Base-by-base conservation (phyloP, 1,139 yeast genomes). In the Oligophagozyma castellii region DNA sequence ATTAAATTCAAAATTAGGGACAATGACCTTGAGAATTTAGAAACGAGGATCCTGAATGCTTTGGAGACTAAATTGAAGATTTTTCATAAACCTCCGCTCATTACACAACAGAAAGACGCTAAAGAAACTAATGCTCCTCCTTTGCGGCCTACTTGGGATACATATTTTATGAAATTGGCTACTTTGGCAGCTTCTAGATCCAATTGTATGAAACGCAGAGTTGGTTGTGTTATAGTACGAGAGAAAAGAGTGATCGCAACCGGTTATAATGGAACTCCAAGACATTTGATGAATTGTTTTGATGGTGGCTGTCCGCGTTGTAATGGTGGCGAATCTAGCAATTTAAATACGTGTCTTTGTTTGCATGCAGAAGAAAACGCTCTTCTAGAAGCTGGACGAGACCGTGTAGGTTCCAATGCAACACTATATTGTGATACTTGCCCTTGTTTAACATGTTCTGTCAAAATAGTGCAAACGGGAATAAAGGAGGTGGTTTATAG, bases 331-430 rank as follows among this genome's bases (percentile, higher is more conserved):
- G 58, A 57, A 19, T 67, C 74, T 10, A 93, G 93, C 1, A 76
- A 74, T 1, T 59, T 89, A 26, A 67, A 78, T 2, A 83, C 95
- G 0, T 89, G 99, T 53, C 58, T 89, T 30, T 89, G 98, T 53
- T 58, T 89, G 23, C 99, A 89, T 53, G 98, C 98, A 0, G 98
- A 89, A 50, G 99, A 89, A 46, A 89, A 92, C 53, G 98, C 98
- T 0, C 60, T 89, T 24, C 56, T 92, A 30, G 98, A 89, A 51
- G 81, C 95, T 8, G 98, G 98, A 1, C 65, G 95, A 38, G 94
- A 80, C 40, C 61, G 98, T 35, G 70, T 84, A 12, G 77, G 80
- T n/a, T 44, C 51, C 3, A 55, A 55, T 22, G 67, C 76, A 3
- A 74, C 71, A 0, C 56, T 89, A 33, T 89, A 89, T 54, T 92